Evolutionary conservation across 768 basidiomycete species (phyloP).

Genomic region (Suillus bovinus): DNA sequence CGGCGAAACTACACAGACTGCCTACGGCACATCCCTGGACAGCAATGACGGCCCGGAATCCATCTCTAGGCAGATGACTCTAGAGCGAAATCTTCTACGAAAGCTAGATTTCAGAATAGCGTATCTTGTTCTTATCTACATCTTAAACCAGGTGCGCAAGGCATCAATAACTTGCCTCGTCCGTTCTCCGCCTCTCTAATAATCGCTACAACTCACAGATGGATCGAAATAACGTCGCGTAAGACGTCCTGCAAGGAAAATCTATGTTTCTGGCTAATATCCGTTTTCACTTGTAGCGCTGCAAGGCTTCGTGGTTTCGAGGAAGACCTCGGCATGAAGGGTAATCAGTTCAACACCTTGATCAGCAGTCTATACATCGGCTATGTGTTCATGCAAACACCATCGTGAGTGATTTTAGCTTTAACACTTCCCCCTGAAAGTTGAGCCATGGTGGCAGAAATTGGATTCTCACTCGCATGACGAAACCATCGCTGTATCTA

Average conservation of each 20-base stretch:
- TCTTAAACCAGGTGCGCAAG: conserved; percentile 42
- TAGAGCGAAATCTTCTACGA: conserved; percentile 42
- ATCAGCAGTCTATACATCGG: conserved; percentile 66
- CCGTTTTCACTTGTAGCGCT: conserved; percentile 39
- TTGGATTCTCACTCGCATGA: conserved; percentile 65
- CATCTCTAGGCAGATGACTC: conserved; percentile 25
- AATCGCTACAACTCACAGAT: conserved; percentile 36
- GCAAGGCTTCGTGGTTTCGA: conserved; percentile 68
- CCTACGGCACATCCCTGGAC: neutral
- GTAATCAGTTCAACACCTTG: conserved; percentile 62
- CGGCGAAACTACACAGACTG: neutral
- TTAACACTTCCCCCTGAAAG: neutral
- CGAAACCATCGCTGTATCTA: conserved; percentile 60
- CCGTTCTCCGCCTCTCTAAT: neutral
- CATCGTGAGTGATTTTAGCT: conserved; percentile 45
- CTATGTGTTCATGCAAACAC: conserved; percentile 74
- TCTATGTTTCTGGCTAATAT: neutral
- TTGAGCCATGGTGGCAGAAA: conserved; percentile 41
- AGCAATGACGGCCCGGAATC: neutral
- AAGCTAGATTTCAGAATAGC: conserved; percentile 43
- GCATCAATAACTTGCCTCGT: neutral
- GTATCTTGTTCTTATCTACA: conserved; percentile 44
- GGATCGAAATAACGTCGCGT: conserved; percentile 68
- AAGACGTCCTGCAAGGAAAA: conserved; percentile 15
- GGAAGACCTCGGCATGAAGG: conserved; percentile 50